These are phyloP conservation scores for Thermothelomyces thermophilus DNA, from an alignment of 2,329 filamentous ascomycete genomes.

Conservation along the genomic window DNA sequence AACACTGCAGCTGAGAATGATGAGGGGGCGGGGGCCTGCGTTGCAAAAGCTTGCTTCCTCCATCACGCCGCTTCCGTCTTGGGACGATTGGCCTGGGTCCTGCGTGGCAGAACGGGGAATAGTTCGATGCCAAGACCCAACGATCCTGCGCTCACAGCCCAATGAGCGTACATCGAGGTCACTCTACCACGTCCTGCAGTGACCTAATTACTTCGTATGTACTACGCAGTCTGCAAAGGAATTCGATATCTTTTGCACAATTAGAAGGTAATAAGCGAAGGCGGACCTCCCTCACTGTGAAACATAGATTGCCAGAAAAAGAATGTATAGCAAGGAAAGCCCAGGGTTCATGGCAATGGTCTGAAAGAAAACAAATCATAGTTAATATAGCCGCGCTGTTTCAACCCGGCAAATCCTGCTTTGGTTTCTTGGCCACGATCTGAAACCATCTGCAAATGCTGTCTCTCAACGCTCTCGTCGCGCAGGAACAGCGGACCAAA, in stretches of 20 bases:
- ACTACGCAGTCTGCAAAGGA: too few species aligned
- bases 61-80: slow-evolving; percentile 11
- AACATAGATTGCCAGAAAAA: too few species aligned
- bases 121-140: slow-evolving; percentile 9
- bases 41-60: slow-evolving; percentile 1
- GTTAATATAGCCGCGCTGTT: background rate
- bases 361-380: background rate
- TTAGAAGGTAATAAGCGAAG: too few species aligned
- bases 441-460: too few species aligned
- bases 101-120: slow-evolving; percentile 5
- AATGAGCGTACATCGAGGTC: background rate
- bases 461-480: too few species aligned
- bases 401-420: background rate
- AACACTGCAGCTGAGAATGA: background rate
- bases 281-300: too few species aligned
- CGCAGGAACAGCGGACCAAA: too few species aligned
- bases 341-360: too few species aligned
- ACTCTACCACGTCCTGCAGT: too few species aligned
- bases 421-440: background rate
- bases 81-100: slow-evolving; percentile 7
- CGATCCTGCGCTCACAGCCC: slow-evolving; percentile 7
- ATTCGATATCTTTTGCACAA: too few species aligned
- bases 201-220: too few species aligned
- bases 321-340: too few species aligned
- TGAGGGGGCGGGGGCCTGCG: background rate